Conservation (phyloP, 129 eudicot species). For the Helianthus annuus region HanXRQr2.0-SUNRISE NC_035435.2:142656440-142656939, state of each 20-base stretch:
- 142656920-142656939: no score
- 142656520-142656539: slow-evolving; percentile 98
- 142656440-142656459: slow-evolving; percentile 11
- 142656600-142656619: slow-evolving; percentile 91
- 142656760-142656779: no score
- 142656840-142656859: no score
- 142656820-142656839: no score
- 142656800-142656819: no score
- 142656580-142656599: slow-evolving; percentile 97
- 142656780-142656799: no score
- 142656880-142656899: no score
- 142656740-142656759: background rate
- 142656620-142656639: slow-evolving; percentile 98
- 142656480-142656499: background rate
- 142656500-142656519: slow-evolving; percentile 31
- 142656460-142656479: slow-evolving; percentile 9
- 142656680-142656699: slow-evolving; percentile 88
- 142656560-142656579: slow-evolving; percentile 87
- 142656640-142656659: slow-evolving; percentile 98
- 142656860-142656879: no score
- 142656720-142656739: background rate
- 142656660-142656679: slow-evolving; percentile 97
- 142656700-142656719: slow-evolving; percentile 34
- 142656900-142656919: no score
- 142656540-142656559: slow-evolving; percentile 97